phyloP scores from a whole-genome alignment of 106 monocot species.

The Cymbidium sinense region DNA sequence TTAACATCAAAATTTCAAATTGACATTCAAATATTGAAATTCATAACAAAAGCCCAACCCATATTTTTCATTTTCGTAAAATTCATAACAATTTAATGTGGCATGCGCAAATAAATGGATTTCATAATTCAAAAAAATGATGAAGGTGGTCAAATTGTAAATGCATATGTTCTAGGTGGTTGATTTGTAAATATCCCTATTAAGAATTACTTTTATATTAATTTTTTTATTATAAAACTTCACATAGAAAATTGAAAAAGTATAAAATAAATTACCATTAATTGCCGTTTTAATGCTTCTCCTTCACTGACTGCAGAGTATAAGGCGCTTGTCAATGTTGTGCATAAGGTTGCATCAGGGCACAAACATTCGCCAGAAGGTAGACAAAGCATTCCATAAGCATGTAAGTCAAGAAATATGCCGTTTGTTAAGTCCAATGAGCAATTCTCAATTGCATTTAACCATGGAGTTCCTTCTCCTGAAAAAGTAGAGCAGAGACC shows the following conservation, averaged over 20 bases:
- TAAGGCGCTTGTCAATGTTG: slow-evolving; percentile 81
- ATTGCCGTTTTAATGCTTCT: slow-evolving; percentile 63
- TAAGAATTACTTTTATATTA: not conserved
- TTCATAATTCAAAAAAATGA: too few species aligned
- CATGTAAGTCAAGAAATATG: slow-evolving; percentile 71
- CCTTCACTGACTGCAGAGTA: slow-evolving; percentile 75
- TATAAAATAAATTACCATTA: slow-evolving; percentile 41
- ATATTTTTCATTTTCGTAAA: too few species aligned
- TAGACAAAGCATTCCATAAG: slow-evolving; percentile 76
- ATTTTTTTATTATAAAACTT: not conserved
- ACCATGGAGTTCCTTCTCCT: slow-evolving; percentile 74
- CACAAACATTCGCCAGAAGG: slow-evolving; percentile 86
- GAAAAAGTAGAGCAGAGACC: slow-evolving; percentile 2
- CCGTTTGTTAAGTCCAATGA: slow-evolving; percentile 29
- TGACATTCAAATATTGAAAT: too few species aligned
- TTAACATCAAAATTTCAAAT: too few species aligned
- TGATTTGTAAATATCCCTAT: too few species aligned
- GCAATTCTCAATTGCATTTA: slow-evolving; percentile 36
- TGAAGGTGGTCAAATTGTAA: too few species aligned
- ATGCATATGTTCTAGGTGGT: too few species aligned
- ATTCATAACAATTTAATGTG: too few species aligned
- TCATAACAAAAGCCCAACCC: too few species aligned
- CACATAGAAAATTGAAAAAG: not conserved
- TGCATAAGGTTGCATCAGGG: slow-evolving; percentile 90
- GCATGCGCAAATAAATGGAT: too few species aligned